Evolutionary conservation across 768 basidiomycete genomes (phyloP).

Genomic region (Leucogyrophana mollusca): DNA sequence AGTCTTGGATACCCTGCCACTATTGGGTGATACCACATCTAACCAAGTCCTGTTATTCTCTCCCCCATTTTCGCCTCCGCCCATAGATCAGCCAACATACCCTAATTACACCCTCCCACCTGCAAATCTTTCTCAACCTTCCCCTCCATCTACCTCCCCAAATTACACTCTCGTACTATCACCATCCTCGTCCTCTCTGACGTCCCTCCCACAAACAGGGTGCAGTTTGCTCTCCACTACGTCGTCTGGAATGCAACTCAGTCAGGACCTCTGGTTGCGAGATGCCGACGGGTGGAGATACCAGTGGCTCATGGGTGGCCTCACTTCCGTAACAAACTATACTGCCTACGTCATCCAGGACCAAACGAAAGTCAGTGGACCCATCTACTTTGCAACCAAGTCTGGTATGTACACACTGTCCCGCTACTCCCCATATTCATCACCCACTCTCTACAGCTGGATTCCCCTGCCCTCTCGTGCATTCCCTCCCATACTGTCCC

Average conservation of each 20-base stretch:
- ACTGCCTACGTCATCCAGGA: conserved; percentile 67
- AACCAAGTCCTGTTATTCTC: conserved; percentile 77
- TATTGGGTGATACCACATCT: conserved; percentile 73
- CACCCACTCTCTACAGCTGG: conserved; percentile 38
- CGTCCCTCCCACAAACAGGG: conserved; percentile 50
- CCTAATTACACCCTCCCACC: conserved; percentile 77
- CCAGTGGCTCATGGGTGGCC: conserved; percentile 63
- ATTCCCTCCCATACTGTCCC: conserved; percentile 76
- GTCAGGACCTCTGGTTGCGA: conserved; percentile 55
- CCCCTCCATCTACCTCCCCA: conserved; percentile 38
- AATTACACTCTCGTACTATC: conserved; percentile 58
- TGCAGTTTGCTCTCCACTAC: conserved; percentile 51
- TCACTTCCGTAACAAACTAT: conserved; percentile 72
- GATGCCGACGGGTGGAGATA: conserved; percentile 59
- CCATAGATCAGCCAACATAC: conserved; percentile 42
- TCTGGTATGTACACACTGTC: conserved; percentile 44
- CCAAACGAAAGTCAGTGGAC: conserved; percentile 57
- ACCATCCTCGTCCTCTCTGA: conserved; percentile 43
- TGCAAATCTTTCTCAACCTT: conserved; percentile 48
- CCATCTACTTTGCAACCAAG: conserved; percentile 75
- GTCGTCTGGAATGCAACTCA: conserved; percentile 38
- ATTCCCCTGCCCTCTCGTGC: conserved; percentile 69
- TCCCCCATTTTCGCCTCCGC: conserved; percentile 41
- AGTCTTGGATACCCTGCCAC: conserved; percentile 40
- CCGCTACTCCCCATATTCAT: background rate